A percentile compares a stretch with the other conserved stretches of the same genome.
Conservation (phyloP, 116 monocot species). For the Cymodocea nodosa region DNA sequence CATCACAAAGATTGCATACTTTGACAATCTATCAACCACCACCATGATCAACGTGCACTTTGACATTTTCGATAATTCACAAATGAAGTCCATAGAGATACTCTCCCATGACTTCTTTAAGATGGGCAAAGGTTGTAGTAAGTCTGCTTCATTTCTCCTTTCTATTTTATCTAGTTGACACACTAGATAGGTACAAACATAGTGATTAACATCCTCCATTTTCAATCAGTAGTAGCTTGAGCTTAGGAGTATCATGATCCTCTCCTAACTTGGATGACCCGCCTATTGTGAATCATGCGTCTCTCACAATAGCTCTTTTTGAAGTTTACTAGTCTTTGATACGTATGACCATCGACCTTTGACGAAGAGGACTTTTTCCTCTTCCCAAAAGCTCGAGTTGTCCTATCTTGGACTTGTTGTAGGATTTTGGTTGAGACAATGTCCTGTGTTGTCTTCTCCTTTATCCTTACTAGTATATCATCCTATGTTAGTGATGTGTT, state of each 20-base stretch:
- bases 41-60: background rate
- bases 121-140: too few relatives aligned
- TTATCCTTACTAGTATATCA: too few relatives aligned
- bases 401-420: too few relatives aligned
- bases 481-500: too few relatives aligned
- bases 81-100: too few relatives aligned
- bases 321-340: background rate
- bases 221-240: background rate
- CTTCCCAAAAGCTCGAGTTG: too few relatives aligned
- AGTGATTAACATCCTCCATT: background rate
- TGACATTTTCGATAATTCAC: too few relatives aligned
- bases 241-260: background rate
- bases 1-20: background rate
- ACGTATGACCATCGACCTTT: background rate
- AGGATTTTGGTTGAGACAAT: too few relatives aligned
- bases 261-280: background rate
- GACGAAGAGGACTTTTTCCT: background rate
- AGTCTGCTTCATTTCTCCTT: too few relatives aligned
- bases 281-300: conserved; percentile 1
- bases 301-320: background rate
- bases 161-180: conserved; percentile 4
- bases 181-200: background rate
- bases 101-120: too few relatives aligned
- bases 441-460: too few relatives aligned
- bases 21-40: background rate